These are phyloP conservation scores for Cytospora chrysosperma DNA, from an alignment of 2,329 filamentous ascomycete species.

Conservation along the genomic window DNA sequence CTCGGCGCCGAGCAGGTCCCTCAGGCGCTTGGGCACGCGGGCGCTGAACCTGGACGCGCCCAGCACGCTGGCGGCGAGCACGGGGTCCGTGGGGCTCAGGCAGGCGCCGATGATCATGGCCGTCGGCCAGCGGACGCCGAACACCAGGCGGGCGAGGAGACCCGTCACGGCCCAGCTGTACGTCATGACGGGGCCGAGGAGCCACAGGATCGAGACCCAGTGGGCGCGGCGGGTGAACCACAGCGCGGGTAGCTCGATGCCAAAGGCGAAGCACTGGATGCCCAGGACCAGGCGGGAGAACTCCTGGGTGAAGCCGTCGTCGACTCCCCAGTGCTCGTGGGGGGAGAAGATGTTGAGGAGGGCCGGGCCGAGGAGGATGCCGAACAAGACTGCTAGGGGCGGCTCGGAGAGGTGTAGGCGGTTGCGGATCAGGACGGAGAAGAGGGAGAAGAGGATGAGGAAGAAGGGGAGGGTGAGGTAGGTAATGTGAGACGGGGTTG, in stretches of 20 bases:
- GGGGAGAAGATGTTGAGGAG: conserved; percentile 12
- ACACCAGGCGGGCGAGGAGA: conserved; percentile 60
- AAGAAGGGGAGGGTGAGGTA: conserved; percentile 18
- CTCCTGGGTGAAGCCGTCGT: conserved; percentile 38
- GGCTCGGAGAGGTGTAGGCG: conserved; percentile 22
- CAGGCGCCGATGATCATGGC: conserved; percentile 65
- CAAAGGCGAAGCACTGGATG: conserved; percentile 72
- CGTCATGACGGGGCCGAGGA: conserved; percentile 67
- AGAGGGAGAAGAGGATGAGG: conserved; percentile 16
- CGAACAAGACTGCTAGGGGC: conserved; percentile 15
- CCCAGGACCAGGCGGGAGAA: conserved; percentile 71
- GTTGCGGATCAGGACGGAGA: conserved; percentile 17
- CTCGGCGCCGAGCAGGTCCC: conserved; percentile 63
- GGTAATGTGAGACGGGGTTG: conserved; percentile 14
- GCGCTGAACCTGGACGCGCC: conserved; percentile 46
- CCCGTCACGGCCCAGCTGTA: conserved; percentile 66
- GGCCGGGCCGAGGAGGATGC: conserved; percentile 17
- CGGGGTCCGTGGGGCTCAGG: conserved; percentile 69
- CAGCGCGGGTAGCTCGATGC: conserved; percentile 63
- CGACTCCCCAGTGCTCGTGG: conserved; percentile 13
- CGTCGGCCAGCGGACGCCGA: conserved; percentile 59
- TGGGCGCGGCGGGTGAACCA: conserved; percentile 27
- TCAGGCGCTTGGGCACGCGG: conserved; percentile 64
- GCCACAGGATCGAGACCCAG: conserved; percentile 44
- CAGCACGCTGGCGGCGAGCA: conserved; percentile 68